A percentile compares a stretch with the other conserved stretches of the same genome.
These are phyloP conservation scores for Candida berthetii DNA, from an alignment of 805 yeast species.

Conservation along the genomic window DNA sequence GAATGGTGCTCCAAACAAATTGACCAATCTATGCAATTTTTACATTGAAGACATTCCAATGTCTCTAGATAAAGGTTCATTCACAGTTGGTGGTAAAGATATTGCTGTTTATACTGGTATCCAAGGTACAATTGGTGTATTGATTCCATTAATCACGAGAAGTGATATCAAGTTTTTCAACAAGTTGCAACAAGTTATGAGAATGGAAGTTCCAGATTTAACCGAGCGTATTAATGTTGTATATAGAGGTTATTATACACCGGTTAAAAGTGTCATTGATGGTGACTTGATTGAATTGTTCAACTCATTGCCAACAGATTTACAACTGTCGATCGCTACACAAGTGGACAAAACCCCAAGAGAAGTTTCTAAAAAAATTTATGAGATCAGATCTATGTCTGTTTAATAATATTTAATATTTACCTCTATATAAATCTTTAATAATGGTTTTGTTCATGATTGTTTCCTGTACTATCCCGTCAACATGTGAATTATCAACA, in stretches of 20 bases:
- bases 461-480: conserved; percentile 55
- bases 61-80: conserved; percentile 44
- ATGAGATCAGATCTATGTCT: conserved; percentile 38
- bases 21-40: conserved; percentile 49
- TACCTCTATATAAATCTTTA: conserved; percentile 51
- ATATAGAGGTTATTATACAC: conserved; percentile 78
- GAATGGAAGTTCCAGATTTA: conserved; percentile 18
- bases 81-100: conserved; percentile 61
- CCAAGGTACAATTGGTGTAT: conserved; percentile 74
- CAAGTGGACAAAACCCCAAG: conserved; percentile 39
- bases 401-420: conserved; percentile 5
- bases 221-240: conserved; percentile 62
- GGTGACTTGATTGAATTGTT: conserved; percentile 76
- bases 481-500: conserved; percentile 60
- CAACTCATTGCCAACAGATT: conserved; percentile 7
- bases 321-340: conserved; percentile 16
- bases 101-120: conserved; percentile 66
- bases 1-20: conserved; percentile 48
- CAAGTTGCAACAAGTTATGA: conserved; percentile 43
- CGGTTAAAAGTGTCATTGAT: conserved; percentile 70
- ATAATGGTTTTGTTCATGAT: conserved; percentile 43
- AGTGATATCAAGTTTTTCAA: conserved; percentile 56
- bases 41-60: conserved; percentile 68
- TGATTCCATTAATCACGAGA: conserved; percentile 60
- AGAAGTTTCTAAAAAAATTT: conserved; percentile 45